These are phyloP conservation scores for Rhizopus sp. DNA, from an alignment of 371 early-diverging fungal species.

Conservation along the genomic window DNA sequence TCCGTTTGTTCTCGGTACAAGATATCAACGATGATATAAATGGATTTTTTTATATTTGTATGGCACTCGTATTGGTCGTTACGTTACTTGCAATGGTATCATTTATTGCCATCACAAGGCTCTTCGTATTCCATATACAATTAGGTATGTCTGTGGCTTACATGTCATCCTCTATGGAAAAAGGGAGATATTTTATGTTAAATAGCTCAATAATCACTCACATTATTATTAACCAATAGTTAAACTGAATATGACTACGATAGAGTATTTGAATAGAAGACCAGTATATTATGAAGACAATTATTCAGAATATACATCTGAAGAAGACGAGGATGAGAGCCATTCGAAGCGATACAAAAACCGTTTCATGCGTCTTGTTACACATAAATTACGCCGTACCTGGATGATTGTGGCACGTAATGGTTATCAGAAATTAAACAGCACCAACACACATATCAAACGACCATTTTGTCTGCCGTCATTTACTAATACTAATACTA, in stretches of 20 bases:
- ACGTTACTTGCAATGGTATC: conserved; percentile 23
- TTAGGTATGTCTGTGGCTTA: conserved; percentile 27
- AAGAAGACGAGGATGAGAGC: conserved; percentile 10
- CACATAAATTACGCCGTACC: conserved; percentile 16
- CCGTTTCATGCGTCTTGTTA: conserved; percentile 3
- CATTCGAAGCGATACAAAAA: neutral
- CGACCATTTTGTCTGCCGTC: too few relatives aligned
- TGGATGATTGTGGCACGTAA: conserved; percentile 11
- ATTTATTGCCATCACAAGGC: conserved; percentile 34
- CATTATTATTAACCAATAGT: conserved; percentile 16
- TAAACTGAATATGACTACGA: conserved; percentile 49
- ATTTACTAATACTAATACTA: too few relatives aligned
- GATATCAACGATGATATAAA: neutral
- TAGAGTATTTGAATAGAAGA: conserved; percentile 48
- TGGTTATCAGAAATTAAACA: neutral
- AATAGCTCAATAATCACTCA: neutral
- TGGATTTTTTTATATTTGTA: conserved; percentile 4
- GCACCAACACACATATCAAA: neutral
- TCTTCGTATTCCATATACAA: conserved; percentile 51
- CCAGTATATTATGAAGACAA: conserved; percentile 16
- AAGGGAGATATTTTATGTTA: neutral
- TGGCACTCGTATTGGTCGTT: conserved; percentile 12
- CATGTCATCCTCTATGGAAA: neutral
- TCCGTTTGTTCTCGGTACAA: neutral
- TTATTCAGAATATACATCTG: conserved; percentile 11